Evolutionary conservation across 78 protist genomes (phyloP), one percentile per base, ranked within the genome.

Genomic region (Guillardia theta): DNA sequence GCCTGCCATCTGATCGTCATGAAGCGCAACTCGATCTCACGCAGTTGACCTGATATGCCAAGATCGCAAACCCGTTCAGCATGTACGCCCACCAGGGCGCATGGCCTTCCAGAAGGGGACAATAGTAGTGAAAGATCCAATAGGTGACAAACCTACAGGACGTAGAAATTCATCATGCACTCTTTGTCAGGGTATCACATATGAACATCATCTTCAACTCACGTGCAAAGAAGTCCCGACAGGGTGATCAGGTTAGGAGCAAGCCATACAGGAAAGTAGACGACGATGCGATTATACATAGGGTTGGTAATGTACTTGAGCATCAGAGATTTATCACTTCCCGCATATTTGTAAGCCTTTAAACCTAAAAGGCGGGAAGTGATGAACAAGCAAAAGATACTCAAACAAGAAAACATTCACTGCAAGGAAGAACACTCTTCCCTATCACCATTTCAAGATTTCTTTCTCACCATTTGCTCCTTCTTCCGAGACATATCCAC

Each of bases 201-300:
- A n/a, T n/a, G n/a, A n/a, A n/a, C n/a, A n/a, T n/a, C n/a, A n/a
- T n/a, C n/a, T n/a, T n/a, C 41, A n/a, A 12, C 33, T 48, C 19
- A 12, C 37, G 44, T 80, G 90, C 46, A 80, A 33, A 18, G 22
- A 37, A 80, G 53, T 0, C 90, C 90, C 39, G 44, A 43, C 36
- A 80, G 90, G 22, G 90, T 80, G 50, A 80, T 80, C 58, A 80
- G 19, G 90, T 80, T 80, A 8, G 90, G 90, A 2, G 90, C 90
- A 10, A 80, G 44, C 90, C 90, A 80, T 18, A 44, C 33, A 2
- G 90, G 90, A 33, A 80, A n/a, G 53, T n/a, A 6, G 33, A 33
- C 12, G 37, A 80, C 90, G 33, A 80, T 44, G 44, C 37, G 43
- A 24, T 80, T 39, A 30, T 80, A 80, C 37, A 80, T 80, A 27